A percentile compares a stretch with the other conserved stretches of the same genome.
These are phyloP conservation scores for Lathyrus oleraceus DNA, from an alignment of 306 rosid species.

Conservation along the genomic window DNA sequence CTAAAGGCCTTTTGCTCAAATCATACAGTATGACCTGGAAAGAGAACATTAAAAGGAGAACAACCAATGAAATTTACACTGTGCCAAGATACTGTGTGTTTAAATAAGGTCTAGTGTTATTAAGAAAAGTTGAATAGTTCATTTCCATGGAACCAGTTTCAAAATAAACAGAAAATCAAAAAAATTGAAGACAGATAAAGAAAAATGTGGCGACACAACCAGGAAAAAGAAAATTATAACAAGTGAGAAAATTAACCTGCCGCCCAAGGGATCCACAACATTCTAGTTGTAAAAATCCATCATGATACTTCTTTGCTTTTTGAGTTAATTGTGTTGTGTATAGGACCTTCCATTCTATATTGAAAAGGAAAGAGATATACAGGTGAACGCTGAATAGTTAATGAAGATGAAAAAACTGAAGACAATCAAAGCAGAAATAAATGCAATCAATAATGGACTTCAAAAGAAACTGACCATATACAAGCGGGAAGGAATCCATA, in stretches of 20 bases:
- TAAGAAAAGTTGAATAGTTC: conserved; percentile 6
- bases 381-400: conserved; percentile 22
- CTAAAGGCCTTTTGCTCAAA: conserved; percentile 54
- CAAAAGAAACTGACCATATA: conserved; percentile 18
- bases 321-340: conserved; percentile 69
- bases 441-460: conserved; percentile 17
- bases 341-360: conserved; percentile 68
- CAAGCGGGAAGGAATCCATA: not conserved
- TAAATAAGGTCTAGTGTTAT: not conserved
- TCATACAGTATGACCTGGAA: conserved; percentile 66
- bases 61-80: conserved; percentile 12
- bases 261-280: conserved; percentile 55
- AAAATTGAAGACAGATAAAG: conserved; percentile 16
- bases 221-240: conserved; percentile 22
- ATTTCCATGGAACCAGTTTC: conserved; percentile 18
- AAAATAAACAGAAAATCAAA: conserved; percentile 27
- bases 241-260: conserved; percentile 53
- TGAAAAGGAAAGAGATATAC: conserved; percentile 28
- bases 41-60: conserved; percentile 21
- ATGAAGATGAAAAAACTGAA: conserved; percentile 21
- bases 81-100: conserved; percentile 4
- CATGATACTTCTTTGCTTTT: conserved; percentile 69
- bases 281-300: conserved; percentile 62
- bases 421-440: conserved; percentile 18
- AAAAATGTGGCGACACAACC: not conserved